phyloP scores from a whole-genome alignment of 129 eudicot genomes.

The Lactuca sativa region DNA sequence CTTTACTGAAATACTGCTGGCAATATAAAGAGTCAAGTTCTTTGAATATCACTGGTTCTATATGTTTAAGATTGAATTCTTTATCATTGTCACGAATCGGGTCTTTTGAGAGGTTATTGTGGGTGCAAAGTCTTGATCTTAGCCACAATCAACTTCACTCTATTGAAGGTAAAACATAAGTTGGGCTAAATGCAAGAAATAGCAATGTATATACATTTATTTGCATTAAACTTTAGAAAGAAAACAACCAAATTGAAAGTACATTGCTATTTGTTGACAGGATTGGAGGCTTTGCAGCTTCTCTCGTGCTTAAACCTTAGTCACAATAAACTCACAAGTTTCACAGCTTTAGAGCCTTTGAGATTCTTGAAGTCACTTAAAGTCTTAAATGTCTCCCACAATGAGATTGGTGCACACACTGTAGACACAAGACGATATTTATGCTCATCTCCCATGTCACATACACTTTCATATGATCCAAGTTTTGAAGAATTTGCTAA shows the following conservation, averaged over 20 bases:
- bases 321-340: constrained; percentile 66
- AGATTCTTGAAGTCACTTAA: constrained; percentile 55
- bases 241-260: background rate
- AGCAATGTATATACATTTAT: no score
- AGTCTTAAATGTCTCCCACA: constrained; percentile 65
- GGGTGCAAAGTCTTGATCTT: constrained; percentile 92
- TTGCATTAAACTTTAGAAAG: background rate
- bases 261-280: constrained; percentile 38
- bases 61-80: constrained; percentile 56
- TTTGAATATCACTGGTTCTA: constrained; percentile 19
- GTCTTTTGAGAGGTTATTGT: constrained; percentile 58
- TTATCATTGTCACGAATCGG: constrained; percentile 70
- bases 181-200: background rate
- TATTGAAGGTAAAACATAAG: constrained; percentile 59
- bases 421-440: constrained; percentile 75
- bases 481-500: constrained; percentile 30
- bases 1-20: constrained; percentile 52
- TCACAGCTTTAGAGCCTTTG: constrained; percentile 75
- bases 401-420: constrained; percentile 79
- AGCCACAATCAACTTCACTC: constrained; percentile 86
- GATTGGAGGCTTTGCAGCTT: constrained; percentile 86
- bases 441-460: constrained; percentile 76
- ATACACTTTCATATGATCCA: constrained; percentile 46
- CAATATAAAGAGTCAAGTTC: constrained; percentile 49
- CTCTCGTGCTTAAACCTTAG: constrained; percentile 78